Evolutionary conservation across 306 rosid genomes (phyloP), one percentile per base, ranked within the genome.

Genomic region (Lithocarpus polystachyus): DNA sequence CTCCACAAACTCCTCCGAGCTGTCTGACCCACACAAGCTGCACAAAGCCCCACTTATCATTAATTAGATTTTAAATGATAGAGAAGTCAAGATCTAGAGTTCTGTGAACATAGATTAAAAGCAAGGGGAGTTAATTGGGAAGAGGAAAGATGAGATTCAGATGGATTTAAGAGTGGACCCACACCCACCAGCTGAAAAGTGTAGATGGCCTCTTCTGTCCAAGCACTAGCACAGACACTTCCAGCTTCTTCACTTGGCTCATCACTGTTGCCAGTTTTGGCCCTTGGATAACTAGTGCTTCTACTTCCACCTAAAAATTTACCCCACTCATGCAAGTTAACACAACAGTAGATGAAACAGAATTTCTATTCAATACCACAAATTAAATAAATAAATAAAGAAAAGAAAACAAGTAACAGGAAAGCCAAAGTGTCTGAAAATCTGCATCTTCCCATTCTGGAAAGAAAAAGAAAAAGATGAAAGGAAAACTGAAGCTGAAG

Each of bases 221-320:
- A 33, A 95, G 78, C 72, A 95, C 99, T 26, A 95, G 80, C 86
- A 93, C 92, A 54, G 99, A 90, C 11, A 90, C 98, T 76, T 88
- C 99, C 61, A 95, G 89, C 88, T 95, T 95, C 90, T 95, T 93
- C 43, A 95, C 99, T 73, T 93, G 99, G 86, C 91, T 91, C 76
- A 86, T 85, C 40, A 95, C 94, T 20, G 98, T 91, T 73, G 68
- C 87, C 57, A 93, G 75, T 77, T 86, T 93, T 55, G 96, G 98
- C 51, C 99, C 99, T 87, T 91, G 92, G 53, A 95, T 89, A 78
- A 93, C 91, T 72, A 95, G 87, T 56, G 90, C 96, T 80, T 95
- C 99, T 72, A 93, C 96, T 79, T 95, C 97, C 77, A 90, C 98
- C 99, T 95, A 81, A 73, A 71, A 54, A 74, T 76, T 76, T 71